Conservation (phyloP, 805 yeast species). For the Teunomyces stri region DNA sequence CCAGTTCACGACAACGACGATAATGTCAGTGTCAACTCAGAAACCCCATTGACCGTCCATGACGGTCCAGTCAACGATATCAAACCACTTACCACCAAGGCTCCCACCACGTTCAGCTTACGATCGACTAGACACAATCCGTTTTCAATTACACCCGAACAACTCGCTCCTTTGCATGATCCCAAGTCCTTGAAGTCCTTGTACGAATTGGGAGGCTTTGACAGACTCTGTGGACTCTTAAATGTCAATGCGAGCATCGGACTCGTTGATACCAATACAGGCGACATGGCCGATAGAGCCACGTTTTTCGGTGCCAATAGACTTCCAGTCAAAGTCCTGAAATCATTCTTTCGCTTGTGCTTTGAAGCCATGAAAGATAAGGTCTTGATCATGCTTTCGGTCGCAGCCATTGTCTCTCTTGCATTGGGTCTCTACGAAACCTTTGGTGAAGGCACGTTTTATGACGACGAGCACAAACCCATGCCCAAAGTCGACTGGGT, state of each 20-base stretch:
- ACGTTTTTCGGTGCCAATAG: slow-evolving; percentile 64
- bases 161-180: slow-evolving; percentile 53
- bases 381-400: slow-evolving; percentile 74
- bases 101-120: background rate
- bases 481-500: slow-evolving; percentile 95
- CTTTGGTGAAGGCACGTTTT: slow-evolving; percentile 75
- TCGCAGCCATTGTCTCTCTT: slow-evolving; percentile 86
- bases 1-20: slow-evolving; percentile 6
- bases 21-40: slow-evolving; percentile 12
- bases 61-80: slow-evolving; percentile 2
- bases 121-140: background rate
- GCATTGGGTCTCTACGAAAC: slow-evolving; percentile 91
- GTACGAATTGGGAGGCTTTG: slow-evolving; percentile 45
- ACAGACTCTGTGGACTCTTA: slow-evolving; percentile 27
- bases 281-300: slow-evolving; percentile 34
- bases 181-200: slow-evolving; percentile 55
- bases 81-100: background rate
- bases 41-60: slow-evolving; percentile 9
- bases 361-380: slow-evolving; percentile 88
- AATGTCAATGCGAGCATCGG: slow-evolving; percentile 43
- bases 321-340: slow-evolving; percentile 70
- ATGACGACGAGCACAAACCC: slow-evolving; percentile 73
- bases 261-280: slow-evolving; percentile 32
- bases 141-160: slow-evolving; percentile 15
- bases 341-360: slow-evolving; percentile 65